Evolutionary conservation across 2,329 filamentous ascomycete genomes (phyloP), one percentile per base, ranked within the genome.

Genomic region (Trichoderma sp.): DNA sequence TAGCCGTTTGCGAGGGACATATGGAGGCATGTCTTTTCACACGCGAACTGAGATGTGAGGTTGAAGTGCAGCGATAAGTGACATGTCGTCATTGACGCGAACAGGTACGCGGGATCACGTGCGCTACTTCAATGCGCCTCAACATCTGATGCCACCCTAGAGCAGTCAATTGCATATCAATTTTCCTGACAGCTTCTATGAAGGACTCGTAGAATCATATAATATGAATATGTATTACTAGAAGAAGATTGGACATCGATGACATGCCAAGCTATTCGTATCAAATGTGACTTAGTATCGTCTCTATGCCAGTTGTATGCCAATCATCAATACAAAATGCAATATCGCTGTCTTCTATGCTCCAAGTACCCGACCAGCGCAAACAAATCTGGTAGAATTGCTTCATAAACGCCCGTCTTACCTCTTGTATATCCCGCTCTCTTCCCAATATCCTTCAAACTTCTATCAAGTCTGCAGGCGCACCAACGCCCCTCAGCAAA

Each of bases 401-500:
- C 45, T 24, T 24, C 24, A 48, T 45, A 26, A 41, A 66, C 54
- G 51, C 58, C 41, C 21, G 1, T 34, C 34, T 52, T 30, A 34
- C 17, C 50, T 41, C 59, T 43, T 28, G n/a, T 28, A 19, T 5
- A 34, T 34, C 5, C 7, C 24, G 34, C 14, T 48, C 56, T 43
- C 41, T 21, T 47, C 2, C 51, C 24, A 19, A 7, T 5, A 30
- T 50, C 19, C 19, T 30, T 68, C 57, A 71, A 4, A 64, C 63
- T 39, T 89, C 83, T 67, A 93, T 90, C 71, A 93, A 77, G 76
- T 92, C 88, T 21, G 88, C 88, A 63, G 91, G 86, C n/a, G 89
- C 86, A 1, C 92, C 92, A 60, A 97, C 89, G 0, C 95, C 95
- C 67, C 95, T 83, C 61, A 99, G 73, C 72, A 99, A 75, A 26